Base-by-base conservation (phyloP, 2,329 filamentous ascomycete genomes). In the Trichoderma harzianum region DNA sequence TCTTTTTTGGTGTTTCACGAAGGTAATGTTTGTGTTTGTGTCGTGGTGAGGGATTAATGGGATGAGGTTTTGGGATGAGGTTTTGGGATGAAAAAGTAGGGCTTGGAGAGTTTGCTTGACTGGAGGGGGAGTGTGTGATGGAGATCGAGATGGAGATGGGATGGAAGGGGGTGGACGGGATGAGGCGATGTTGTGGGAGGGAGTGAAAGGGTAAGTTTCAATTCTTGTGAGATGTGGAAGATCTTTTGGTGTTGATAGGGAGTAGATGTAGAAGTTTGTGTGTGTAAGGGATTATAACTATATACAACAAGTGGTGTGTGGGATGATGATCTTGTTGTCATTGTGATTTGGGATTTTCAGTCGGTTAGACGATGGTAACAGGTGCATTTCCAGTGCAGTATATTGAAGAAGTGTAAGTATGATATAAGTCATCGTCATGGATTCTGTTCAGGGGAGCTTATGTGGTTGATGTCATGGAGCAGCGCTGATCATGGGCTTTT, bases 341-440 rank as follows among this genome's bases (percentile, higher is more conserved):
- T 60, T 11, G 32, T 43, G 64, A 43, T 58, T 58, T 58, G 65
- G 21, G 53, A 7, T 24, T 68, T 26, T 5, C 24, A 16, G 14
- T 58, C 32, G 24, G 7, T 28, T 58, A 4, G 10, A 57, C 1
- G 26, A 58, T 32, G 21, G n/a, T 14, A 16, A 1, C 3, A 3
- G 16, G 21, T 26, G 30, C 5, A 36, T 16, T 18, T 21, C 5
- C 24, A 24, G 47, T 14, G 21, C 21, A 24, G n/a, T 21, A 1
- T 16, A 12, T 30, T 24, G 21, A 7, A 3, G 21, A 21, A 62
- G 12, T 16, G 2, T 12, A 7, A 30, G 2, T 3, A 58, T 57
- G 64, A 67, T 28, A 67, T 26, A 68, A 58, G 43, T 43, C 34
- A n/a, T 43, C 51, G 65, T 68, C 34, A 68, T 68, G 14, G 32